Evolutionary conservation across 371 early-diverging fungal genomes (phyloP), one percentile per base, ranked within the genome.

Genomic region (Mortierella sp.): DNA sequence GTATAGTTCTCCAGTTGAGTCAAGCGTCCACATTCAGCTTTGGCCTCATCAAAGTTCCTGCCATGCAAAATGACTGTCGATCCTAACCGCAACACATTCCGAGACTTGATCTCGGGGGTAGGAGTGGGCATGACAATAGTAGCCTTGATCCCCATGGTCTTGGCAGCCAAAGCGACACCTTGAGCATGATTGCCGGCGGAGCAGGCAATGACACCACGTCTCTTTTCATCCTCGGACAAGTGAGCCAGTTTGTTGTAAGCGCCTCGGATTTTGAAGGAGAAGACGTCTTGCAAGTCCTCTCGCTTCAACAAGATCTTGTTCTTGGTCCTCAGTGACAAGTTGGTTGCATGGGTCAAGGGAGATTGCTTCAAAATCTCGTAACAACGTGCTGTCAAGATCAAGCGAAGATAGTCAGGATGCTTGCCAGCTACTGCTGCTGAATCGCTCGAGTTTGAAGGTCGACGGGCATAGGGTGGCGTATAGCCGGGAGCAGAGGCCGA

Each of bases 141-240:
- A 0, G 99, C 95, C 55, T 88, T 86, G 65, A 97, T 93, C 21
- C 94, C 95, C 80, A 98, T 80, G 41, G 94, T 86, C 67, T 92
- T 85, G 14, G 99, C 97, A 3, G 97, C 91, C 67, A 94, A 82
- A 19, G 99, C 98, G 12, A 94, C 94, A 29, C 97, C 97, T 79
- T 96, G 98, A 5, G 97, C 97, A 79, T 97, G 97, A 80, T 97
- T 98, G 81, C 91, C 98, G 10, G 98, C 98, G 40, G 96, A 96
- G 64, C 95, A 94, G n/a, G 96, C 95, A 61, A 97, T 92, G 31
- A 98, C 96, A 5, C 98, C 98, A 4, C 85, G 81, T 17, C 67
- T 77, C 68, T 88, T 87, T 79, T 97, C 98, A 45, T 86, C 91
- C 2, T 79, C 74, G 2, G 91, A 83, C 58, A 98, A 80, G 58